Conservation (phyloP, 2,329 filamentous ascomycete species). For the Aspergillus sp. region DNA sequence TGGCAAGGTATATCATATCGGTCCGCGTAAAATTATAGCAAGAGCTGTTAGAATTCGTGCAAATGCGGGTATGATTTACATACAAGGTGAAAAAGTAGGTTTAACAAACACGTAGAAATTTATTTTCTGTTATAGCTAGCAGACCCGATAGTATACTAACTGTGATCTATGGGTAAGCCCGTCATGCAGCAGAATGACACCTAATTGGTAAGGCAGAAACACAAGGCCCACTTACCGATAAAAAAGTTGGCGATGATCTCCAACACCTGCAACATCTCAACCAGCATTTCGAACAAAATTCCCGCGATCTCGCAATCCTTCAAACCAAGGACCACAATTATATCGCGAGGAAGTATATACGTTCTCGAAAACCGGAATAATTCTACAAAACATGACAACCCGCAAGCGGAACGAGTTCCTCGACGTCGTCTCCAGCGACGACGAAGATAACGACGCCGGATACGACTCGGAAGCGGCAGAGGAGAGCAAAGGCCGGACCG, state of each 20-base stretch:
- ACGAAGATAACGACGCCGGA: constrained; percentile 40
- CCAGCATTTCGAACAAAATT: neutral
- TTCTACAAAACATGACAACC: constrained; percentile 30
- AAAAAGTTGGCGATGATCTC: constrained; percentile 16
- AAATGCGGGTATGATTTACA: too few relatives aligned
- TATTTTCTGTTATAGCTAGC: neutral
- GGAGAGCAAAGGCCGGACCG: constrained; percentile 38
- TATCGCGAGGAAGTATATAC: neutral
- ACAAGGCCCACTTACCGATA: constrained; percentile 16
- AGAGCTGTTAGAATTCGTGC: too few relatives aligned
- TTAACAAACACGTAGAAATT: too few relatives aligned
- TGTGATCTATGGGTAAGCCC: neutral
- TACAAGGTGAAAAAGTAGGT: too few relatives aligned
- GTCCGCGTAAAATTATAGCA: too few relatives aligned
- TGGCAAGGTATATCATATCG: too few relatives aligned
- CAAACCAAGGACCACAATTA: neutral
- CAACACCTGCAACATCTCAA: neutral
- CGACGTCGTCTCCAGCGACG: constrained; percentile 38
- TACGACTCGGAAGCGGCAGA: constrained; percentile 48
- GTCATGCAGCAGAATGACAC: neutral
- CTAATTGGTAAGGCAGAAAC: neutral
- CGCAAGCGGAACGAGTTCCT: constrained; percentile 42
- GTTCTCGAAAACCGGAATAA: neutral
- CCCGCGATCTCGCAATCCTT: neutral
- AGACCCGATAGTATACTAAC: neutral